phyloP scores from a whole-genome alignment of 306 rosid genomes.

The cucumber (Cucumis sativus) region Cucumber_9930_V3 NC_026661.2:6545001-6545500 shows the following conservation, averaged over 20 bases:
- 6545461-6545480: too few species aligned
- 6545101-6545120: too few species aligned
- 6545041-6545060: too few species aligned
- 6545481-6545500: too few species aligned
- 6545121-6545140: too few species aligned
- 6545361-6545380: neutral
- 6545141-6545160: neutral
- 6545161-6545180: neutral
- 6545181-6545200: neutral
- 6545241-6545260: constrained; percentile 81
- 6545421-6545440: too few species aligned
- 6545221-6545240: constrained; percentile 11
- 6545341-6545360: constrained; percentile 9
- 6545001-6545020: too few species aligned
- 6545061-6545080: too few species aligned
- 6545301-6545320: constrained; percentile 97
- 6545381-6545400: neutral
- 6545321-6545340: constrained; percentile 94
- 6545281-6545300: constrained; percentile 61
- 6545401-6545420: too few species aligned
- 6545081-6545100: too few species aligned
- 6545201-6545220: neutral
- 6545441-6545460: too few species aligned
- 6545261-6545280: constrained; percentile 97
- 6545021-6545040: too few species aligned